Base-by-base conservation (phyloP, 345 rosid genomes). In the Eucalyptus coolabah region DNA sequence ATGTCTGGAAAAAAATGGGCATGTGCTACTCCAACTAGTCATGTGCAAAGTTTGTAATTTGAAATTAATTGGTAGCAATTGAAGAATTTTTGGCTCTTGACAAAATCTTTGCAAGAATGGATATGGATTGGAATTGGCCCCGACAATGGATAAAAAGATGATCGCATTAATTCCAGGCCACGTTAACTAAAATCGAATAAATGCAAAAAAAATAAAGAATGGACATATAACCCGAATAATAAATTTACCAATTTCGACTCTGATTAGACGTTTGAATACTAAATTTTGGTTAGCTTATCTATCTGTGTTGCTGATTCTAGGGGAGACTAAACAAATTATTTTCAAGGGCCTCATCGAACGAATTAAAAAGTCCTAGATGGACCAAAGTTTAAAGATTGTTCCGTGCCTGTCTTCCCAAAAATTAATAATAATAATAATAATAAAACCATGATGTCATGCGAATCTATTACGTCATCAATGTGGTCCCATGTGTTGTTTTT, bases 341-440 rank as follows among this genome's bases (percentile, higher is more conserved):
- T 77, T 11, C 5, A 77, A 11, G 2, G 8, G 24, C 2, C 8
- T 10, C 15, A 3, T 6, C 2, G 5, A 37, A 37, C 2, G 4
- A 37, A 72, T 37, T 4, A 11, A 72, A 77, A 77, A 19, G 3
- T 72, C 8, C 8, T 37, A 72, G 23, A 37, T 37, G 5, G 8
- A 21, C 26, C 8, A 21, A 77, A 37, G 2, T 77, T 77, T 6
- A 37, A 11, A 7, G 13, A 11, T 40, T 19, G 5, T 77, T 72
- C 4, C 0, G 1, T 40, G 44, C 40, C 7, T 4, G 1, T 32
- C 80, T 69, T 69, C 13, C 14, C 7, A 34, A 69, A n/a, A 67
- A 65, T 65, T 15, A n/a, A n/a, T n/a, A 67, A 63, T 6, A 15
- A 65, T 4, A n/a, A 15, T 4, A 12, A 4, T 3, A 3, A 30